Conservation (phyloP, 2,329 filamentous ascomycete species). For the Fusarium dlaminii region DNA sequence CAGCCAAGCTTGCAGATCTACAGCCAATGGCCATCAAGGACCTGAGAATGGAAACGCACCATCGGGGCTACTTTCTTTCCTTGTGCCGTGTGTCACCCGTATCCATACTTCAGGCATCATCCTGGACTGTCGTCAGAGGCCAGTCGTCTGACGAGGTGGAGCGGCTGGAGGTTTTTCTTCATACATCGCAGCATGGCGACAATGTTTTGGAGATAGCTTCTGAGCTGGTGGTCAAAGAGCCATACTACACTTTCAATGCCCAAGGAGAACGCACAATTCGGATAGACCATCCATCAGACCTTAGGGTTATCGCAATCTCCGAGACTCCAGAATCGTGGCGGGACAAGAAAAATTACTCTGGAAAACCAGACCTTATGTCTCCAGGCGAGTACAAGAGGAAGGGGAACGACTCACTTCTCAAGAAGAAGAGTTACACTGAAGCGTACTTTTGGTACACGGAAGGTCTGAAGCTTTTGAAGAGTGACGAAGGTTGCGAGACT, state of each 20-base stretch:
- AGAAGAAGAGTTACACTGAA: constrained; percentile 24
- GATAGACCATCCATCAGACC: constrained; percentile 47
- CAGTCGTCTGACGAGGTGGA: constrained; percentile 36
- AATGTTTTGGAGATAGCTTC: constrained; percentile 48
- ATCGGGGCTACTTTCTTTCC: constrained; percentile 40
- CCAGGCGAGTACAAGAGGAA: constrained; percentile 39
- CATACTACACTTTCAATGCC: constrained; percentile 56
- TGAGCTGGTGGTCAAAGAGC: constrained; percentile 58
- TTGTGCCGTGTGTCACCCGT: constrained; percentile 44
- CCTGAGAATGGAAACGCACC: constrained; percentile 45
- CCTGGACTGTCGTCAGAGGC: constrained; percentile 47
- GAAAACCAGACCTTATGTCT: accelerated
- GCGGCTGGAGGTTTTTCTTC: constrained; percentile 46
- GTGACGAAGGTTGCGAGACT: not conserved
- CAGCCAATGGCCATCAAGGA: constrained; percentile 39
- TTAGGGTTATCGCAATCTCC: constrained; percentile 29
- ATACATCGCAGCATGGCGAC: constrained; percentile 45
- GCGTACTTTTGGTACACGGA: constrained; percentile 42
- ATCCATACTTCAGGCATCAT: constrained; percentile 33
- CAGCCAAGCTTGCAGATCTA: constrained; percentile 25
- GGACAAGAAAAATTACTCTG: accelerated
- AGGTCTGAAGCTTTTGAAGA: constrained; percentile 26
- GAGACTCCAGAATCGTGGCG: constrained; percentile 35
- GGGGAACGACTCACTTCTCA: constrained; percentile 43
- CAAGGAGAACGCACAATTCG: constrained; percentile 54